phyloP scores from a whole-genome alignment of 106 monocot genomes.

The Posidonia australis region DNA sequence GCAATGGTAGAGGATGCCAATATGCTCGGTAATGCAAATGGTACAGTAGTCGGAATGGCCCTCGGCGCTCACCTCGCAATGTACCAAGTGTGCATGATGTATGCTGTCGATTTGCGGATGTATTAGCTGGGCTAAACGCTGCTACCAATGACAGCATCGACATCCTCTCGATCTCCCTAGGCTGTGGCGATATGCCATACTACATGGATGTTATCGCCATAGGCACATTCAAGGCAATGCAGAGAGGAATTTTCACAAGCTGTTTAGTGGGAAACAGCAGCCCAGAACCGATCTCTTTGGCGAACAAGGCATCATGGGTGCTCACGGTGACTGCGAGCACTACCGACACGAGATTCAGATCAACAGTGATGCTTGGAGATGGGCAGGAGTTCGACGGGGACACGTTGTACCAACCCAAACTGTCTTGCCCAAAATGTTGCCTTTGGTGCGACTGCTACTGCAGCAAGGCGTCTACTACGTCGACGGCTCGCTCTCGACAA shows the following conservation, averaged over 20 bases:
- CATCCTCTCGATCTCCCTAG: constrained; percentile 46
- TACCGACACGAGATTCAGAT: constrained; percentile 6
- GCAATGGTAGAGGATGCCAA: constrained; percentile 7
- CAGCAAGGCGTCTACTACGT: not conserved
- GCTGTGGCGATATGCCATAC: constrained; percentile 25
- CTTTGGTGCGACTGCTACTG: not conserved
- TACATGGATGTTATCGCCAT: constrained; percentile 30
- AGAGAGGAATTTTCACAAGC: constrained; percentile 34
- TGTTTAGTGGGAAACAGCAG: constrained; percentile 40
- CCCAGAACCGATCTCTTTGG: constrained; percentile 5
- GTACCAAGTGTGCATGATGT: constrained; percentile 42
- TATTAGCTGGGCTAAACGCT: constrained; percentile 33
- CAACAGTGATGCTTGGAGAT: constrained; percentile 12
- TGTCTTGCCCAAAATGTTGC: not conserved
- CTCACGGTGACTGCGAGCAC: constrained; percentile 17
- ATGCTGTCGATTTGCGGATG: constrained; percentile 34
- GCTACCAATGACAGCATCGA: constrained; percentile 48
- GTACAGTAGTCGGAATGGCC: constrained; percentile 12
- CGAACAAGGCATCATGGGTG: constrained; percentile 12
- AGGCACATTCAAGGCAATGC: constrained; percentile 27
- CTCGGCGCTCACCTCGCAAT: constrained; percentile 25
- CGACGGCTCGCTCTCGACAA: not conserved
- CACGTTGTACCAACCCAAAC: constrained; percentile 6
- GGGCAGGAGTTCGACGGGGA: constrained; percentile 12
- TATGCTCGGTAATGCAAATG: constrained; percentile 10